Base-by-base conservation (phyloP, 2,329 filamentous ascomycete genomes). In the Scolecobasidium constrictum region DNA sequence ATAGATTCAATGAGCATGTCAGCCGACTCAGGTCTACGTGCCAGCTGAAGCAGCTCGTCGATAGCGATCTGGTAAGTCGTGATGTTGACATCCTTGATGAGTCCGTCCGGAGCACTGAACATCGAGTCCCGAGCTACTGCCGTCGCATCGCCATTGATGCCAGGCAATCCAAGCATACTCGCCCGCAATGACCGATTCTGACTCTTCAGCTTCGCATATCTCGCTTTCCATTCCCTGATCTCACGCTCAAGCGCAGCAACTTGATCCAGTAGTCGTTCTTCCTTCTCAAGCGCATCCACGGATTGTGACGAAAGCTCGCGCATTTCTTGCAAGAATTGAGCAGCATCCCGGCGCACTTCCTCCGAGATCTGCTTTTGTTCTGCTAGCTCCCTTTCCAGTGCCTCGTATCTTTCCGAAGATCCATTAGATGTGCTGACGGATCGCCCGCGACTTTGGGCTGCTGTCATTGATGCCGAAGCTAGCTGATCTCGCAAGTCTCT, bases 61-160 rank as follows among this genome's bases (percentile, higher is more conserved):
- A 98, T 84, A 17, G 87, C 77, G 47, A 96, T 81, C 61, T 98
- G 92, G 67, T 94, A 96, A 56, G 86, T 88, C 40, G 90, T 95
- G 50, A 98, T 78, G 58, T 95, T 84, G 11, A 95, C 75, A 61
- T 95, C 92, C 63, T 85, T 88, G 52, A 98, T 78, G 17, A 92
- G 61, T 4, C 92, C 92, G 46, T 79, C 75, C 11, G 81, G 75
- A 28, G 82, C 73, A 17, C 76, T 73, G 50, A 92, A 81, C 19
- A 72, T 77, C 54, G 74, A 75, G 41, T 85, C 78, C 40, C 75
- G 75, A 33, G 79, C 63, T 48, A 79, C 75, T 49, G 73, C 76
- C 39, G 74, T 76, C n/a, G 80, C 78, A 50, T 90, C 81, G 3
- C 54, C 55, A 5, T 56, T 60, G 11, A 54, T 52, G 47, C 81